phyloP scores from a whole-genome alignment of 2,329 filamentous ascomycete genomes.

The Aaosphaeria arxii region DNA sequence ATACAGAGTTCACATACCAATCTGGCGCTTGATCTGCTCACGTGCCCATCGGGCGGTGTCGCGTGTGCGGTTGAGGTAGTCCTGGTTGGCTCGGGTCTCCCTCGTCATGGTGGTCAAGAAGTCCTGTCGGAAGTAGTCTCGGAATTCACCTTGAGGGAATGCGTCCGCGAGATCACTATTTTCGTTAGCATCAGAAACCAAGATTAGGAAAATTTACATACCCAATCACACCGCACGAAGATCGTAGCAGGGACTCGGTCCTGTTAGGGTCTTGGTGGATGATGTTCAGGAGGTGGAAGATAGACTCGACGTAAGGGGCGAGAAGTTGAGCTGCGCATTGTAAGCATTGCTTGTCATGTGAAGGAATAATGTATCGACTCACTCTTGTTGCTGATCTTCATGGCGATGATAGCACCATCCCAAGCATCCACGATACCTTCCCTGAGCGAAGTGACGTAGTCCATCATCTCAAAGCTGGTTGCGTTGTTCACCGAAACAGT shows the following conservation, averaged over 20 bases:
- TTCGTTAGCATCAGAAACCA: constrained; percentile 34
- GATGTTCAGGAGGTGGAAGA: constrained; percentile 81
- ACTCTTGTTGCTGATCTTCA: constrained; percentile 81
- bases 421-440: constrained; percentile 99
- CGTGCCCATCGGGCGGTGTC: constrained; percentile 96
- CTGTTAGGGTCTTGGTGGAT: constrained; percentile 82
- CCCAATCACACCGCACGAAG: constrained; percentile 98
- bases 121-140: constrained; percentile 80
- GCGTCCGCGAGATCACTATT: constrained; percentile 85
- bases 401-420: constrained; percentile 92
- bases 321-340: constrained; percentile 62
- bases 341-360: not conserved
- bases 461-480: constrained; percentile 89
- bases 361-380: constrained; percentile 27
- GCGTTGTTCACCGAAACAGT: constrained; percentile 76
- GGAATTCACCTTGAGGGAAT: constrained; percentile 86
- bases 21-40: constrained; percentile 94
- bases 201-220: constrained; percentile 40
- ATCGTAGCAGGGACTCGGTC: constrained; percentile 86
- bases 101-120: constrained; percentile 90
- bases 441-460: constrained; percentile 90
- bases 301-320: constrained; percentile 74
- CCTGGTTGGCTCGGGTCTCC: constrained; percentile 85
- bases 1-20: constrained; percentile 37
- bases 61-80: constrained; percentile 79